A percentile compares a stretch with the other conserved stretches of the same genome.
Conservation (phyloP, 2,329 filamentous ascomycete genomes). For the Phaeosphaeria sp. region DNA sequence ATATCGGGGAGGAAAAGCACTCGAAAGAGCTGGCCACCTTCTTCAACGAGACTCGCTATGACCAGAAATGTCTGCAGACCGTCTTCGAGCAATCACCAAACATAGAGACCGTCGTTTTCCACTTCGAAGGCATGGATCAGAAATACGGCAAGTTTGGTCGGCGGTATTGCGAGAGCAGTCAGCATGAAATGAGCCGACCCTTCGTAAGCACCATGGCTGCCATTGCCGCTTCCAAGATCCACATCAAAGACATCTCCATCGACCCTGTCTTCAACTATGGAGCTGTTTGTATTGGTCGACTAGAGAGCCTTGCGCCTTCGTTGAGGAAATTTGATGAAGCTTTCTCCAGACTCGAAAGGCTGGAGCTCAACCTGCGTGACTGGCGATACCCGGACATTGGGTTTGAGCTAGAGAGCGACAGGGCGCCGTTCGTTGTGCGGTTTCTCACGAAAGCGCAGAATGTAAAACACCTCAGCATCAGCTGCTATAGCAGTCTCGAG, state of each 20-base stretch:
- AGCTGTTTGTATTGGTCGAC: slow-evolving; percentile 27
- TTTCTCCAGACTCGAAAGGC: slow-evolving; percentile 18
- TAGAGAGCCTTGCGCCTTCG: slow-evolving; percentile 24
- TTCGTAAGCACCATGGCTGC: slow-evolving; percentile 34
- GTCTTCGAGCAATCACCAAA: slow-evolving; percentile 21
- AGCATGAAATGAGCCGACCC: slow-evolving; percentile 37
- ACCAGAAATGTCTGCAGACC: slow-evolving; percentile 23
- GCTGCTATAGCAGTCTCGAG: slow-evolving; percentile 34
- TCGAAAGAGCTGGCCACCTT: slow-evolving; percentile 18
- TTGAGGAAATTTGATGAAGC: slow-evolving; percentile 17
- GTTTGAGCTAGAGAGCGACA: slow-evolving; percentile 24
- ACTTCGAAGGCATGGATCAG: slow-evolving; percentile 21
- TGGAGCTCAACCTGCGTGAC: slow-evolving; percentile 36
- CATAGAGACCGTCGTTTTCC: slow-evolving; percentile 13
- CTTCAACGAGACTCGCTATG: slow-evolving; percentile 36
- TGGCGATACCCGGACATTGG: slow-evolving; percentile 33
- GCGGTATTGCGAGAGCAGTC: slow-evolving; percentile 28
- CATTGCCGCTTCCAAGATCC: slow-evolving; percentile 18
- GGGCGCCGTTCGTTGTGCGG: slow-evolving; percentile 34
- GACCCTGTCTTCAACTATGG: slow-evolving; percentile 11
- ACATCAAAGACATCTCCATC: slow-evolving; percentile 12
- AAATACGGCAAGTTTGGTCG: slow-evolving; percentile 19
- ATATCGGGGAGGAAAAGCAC: slow-evolving; percentile 4
- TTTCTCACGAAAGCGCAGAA: slow-evolving; percentile 33
- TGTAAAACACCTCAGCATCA: slow-evolving; percentile 23